A percentile compares a stretch with the other conserved stretches of the same genome.
Conservation (phyloP, 495 filamentous ascomycete species). For the Evernia prunastri region DNA sequence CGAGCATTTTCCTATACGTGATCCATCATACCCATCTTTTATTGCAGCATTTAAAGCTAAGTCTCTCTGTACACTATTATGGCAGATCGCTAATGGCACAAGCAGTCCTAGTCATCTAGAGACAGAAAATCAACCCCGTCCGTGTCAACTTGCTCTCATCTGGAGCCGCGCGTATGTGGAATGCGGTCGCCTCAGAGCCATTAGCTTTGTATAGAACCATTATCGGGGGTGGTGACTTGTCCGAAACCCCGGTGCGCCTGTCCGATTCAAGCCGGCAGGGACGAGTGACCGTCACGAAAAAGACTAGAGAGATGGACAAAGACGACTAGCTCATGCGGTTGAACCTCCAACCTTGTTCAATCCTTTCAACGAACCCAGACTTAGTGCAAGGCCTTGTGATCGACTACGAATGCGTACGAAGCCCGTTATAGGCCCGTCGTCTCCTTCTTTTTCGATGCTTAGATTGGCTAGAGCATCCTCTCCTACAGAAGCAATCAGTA, state of each 20-base stretch:
- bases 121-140: background rate
- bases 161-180: background rate
- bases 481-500: conserved; percentile 47
- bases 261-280: background rate
- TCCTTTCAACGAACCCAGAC: conserved; percentile 90
- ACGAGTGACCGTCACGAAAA: background rate
- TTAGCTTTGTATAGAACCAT: background rate
- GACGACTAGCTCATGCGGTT: conserved; percentile 33
- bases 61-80: conserved; percentile 7
- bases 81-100: conserved; percentile 8
- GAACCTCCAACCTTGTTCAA: conserved; percentile 71
- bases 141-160: background rate
- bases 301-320: background rate
- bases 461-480: conserved; percentile 98
- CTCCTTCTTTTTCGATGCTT: conserved; percentile 96
- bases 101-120: background rate
- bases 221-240: background rate
- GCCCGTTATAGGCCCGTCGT: conserved; percentile 93
- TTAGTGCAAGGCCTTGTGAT: conserved; percentile 90
- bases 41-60: conserved; percentile 3
- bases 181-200: background rate
- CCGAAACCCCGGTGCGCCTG: background rate
- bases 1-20: background rate
- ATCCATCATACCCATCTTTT: conserved; percentile 1
- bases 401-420: conserved; percentile 98